Base-by-base conservation (phyloP, 805 yeast species). In the Tanozyma kutaoensis region DNA sequence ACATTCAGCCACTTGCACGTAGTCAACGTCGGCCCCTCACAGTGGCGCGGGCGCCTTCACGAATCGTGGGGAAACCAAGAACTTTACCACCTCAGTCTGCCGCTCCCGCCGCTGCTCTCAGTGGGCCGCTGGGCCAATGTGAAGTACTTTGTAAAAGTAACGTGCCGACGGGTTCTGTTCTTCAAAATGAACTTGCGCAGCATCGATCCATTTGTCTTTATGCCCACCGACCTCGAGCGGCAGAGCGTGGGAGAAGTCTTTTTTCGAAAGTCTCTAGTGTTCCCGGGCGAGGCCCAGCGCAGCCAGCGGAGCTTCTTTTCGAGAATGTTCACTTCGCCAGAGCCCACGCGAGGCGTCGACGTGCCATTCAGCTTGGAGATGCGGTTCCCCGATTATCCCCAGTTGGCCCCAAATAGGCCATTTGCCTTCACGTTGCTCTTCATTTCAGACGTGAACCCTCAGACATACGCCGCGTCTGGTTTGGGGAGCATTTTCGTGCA, bases 111-210 rank as follows among this genome's bases (percentile, higher is more conserved):
- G 3, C 15, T 37, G 2, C 21, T 38, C 12, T 24, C 12, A 14
- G 22, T 21, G 8, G 53, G 50, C 10, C 43, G 48, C 20, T 43
- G 40, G 40, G 69, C 66, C 6, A 40, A 45, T 8, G 46, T 71
- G 26, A 53, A 58, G 30, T 74, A 74, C 42, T 73, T 63, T 40
- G 57, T 75, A 29, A 73, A 74, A 45, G 77, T 61, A 8, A 73
- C 80, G 1, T 72, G 73, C 23, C 67, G 66, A 31, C 42, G 74
- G 24, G 47, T 73, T 2, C 58, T 72, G 3, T 39, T 70, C 18
- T 50, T 69, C 30, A 62, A 62, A 29, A 27, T 56, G 15, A 73
- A 70, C 32, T 39, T 62, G 18, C 50, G 79, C 21, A 43, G 60
- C 8, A 43, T 42, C 25, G 60, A 59, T 24, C 76, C 74, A 4